These are phyloP conservation scores for Talaromyces nanjingensis DNA, from an alignment of 495 filamentous ascomycete genomes.

Conservation along the genomic window DNA sequence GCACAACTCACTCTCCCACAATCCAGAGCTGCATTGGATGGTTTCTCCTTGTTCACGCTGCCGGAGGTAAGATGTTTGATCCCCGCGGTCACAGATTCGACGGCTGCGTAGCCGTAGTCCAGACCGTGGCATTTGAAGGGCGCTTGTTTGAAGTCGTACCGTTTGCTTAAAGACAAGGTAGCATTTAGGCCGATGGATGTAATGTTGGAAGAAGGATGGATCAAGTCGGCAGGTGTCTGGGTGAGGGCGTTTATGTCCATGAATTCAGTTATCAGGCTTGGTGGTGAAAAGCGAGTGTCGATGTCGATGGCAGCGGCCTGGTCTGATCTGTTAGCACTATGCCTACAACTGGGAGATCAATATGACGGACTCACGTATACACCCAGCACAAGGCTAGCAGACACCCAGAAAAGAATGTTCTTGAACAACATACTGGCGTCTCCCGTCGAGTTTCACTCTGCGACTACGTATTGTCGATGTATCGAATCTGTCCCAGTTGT, in stretches of 20 bases:
- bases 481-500: background rate
- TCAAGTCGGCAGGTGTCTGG: background rate
- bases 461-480: background rate
- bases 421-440: background rate
- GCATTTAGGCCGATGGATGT: too few species aligned
- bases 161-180: background rate
- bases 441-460: background rate
- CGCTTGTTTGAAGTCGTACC: background rate
- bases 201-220: background rate
- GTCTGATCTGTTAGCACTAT: background rate
- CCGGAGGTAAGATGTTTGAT: background rate
- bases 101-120: background rate
- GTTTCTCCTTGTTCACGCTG: background rate
- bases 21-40: constrained; percentile 1
- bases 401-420: background rate
- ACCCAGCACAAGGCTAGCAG: background rate
- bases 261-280: background rate
- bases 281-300: background rate
- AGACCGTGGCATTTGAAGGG: background rate
- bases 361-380: background rate
- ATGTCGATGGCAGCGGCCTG: background rate
- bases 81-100: background rate
- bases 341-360: too few species aligned
- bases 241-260: background rate
- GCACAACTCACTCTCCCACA: constrained; percentile 10